Conservation (phyloP, 2,329 filamentous ascomycete species). For the Aspergillus viridinutans region DNA sequence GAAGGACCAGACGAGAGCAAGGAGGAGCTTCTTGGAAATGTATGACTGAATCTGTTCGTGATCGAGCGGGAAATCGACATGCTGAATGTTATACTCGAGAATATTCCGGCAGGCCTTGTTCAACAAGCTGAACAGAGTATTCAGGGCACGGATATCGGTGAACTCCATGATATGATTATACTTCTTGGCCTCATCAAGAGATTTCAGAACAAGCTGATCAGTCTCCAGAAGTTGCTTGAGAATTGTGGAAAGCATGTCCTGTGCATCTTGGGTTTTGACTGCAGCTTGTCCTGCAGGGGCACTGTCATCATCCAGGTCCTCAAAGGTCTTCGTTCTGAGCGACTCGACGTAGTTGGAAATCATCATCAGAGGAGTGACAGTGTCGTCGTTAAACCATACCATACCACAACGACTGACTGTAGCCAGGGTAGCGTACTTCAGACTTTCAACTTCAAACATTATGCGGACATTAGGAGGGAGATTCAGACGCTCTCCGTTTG, state of each 20-base stretch:
- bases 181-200: constrained; percentile 67
- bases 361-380: constrained; percentile 89
- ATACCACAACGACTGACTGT: constrained; percentile 99
- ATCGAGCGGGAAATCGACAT: constrained; percentile 89
- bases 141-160: constrained; percentile 82
- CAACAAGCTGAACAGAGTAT: constrained; percentile 88
- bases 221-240: constrained; percentile 70
- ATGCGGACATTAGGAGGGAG: constrained; percentile 92
- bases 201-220: constrained; percentile 76
- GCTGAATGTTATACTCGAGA: constrained; percentile 92
- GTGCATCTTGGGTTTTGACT: constrained; percentile 72
- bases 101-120: constrained; percentile 91
- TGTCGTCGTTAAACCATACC: constrained; percentile 99
- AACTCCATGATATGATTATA: constrained; percentile 99
- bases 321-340: constrained; percentile 77
- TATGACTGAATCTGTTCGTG: constrained; percentile 85
- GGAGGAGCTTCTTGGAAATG: constrained; percentile 86
- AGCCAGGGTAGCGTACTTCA: constrained; percentile 94
- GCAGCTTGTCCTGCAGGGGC: constrained; percentile 71
- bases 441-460: constrained; percentile 98
- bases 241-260: constrained; percentile 74
- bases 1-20: constrained; percentile 91
- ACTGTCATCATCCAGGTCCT: constrained; percentile 91
- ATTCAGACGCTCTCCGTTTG: constrained; percentile 96
- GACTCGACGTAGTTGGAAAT: constrained; percentile 84